Base-by-base conservation (phyloP, 1,284 basidiomycete species). In the Bjerkandera adusta region DNA sequence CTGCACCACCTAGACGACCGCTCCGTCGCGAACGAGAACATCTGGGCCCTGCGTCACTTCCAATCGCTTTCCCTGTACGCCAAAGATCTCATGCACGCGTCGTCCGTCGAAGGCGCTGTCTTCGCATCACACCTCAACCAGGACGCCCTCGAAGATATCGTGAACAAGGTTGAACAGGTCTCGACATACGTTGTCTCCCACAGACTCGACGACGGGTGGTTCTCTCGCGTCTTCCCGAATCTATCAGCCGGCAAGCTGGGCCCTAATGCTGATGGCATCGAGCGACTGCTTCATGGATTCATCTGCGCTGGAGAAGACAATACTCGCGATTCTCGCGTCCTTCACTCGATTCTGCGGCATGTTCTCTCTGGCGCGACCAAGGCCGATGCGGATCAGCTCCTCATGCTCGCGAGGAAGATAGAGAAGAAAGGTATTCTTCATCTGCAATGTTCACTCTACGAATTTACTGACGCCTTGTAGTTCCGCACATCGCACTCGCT, bases 341-440 rank as follows among this genome's bases (percentile, higher is more conserved):
- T 94, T 30, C 70, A 75, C 43, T 66, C 71, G 32, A 69, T 90
- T 6, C 58, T 94, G 37, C 75, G 76, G 22, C 72, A 82, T 58
- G 62, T 83, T 21, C 66, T 93, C 45, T 71, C 75, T 33, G 82
- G 81, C 48, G 72, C 83, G 0, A 76, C 76, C 3, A 75, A 70
- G 32, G 68, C 66, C 0, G 90, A 94, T 52, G 83, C 81, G 0
- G 91, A 92, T 48, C 62, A 74, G 29, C 95, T 94, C 91, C 67
- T 95, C 38, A 60, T 68, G 2, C 71, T 89, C 27, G 85, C 80
- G 4, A 76, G 84, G 59, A 77, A 68, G 48, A 50, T 85, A 4
- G 79, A 88, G 56, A 79, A 73, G 47, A 70, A 67, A 46, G 76
- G 90, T 91, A 57, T 51, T n/a, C 30, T 48, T 27, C 7, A 25